A percentile compares a stretch with the other conserved stretches of the same genome.
These are phyloP conservation scores for Saturnispora zaruensis DNA, from an alignment of 805 yeast genomes.

Conservation along the genomic window DNA sequence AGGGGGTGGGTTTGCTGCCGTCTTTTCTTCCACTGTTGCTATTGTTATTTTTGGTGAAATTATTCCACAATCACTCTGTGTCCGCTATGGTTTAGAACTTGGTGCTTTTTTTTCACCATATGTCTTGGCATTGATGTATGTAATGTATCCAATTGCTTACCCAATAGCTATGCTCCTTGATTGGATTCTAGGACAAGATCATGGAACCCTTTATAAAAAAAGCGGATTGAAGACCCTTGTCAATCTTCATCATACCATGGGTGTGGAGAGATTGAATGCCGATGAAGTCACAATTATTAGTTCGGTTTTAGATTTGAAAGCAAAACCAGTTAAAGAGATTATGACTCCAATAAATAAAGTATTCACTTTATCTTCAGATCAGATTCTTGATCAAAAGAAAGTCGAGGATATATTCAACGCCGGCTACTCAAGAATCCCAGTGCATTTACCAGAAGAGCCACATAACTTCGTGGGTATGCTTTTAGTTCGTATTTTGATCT, in stretches of 20 bases:
- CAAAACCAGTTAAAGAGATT: slow-evolving; percentile 73
- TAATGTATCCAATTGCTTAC: slow-evolving; percentile 86
- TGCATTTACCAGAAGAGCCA: slow-evolving; percentile 84
- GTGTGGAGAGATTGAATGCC: slow-evolving; percentile 83
- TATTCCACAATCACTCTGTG: slow-evolving; percentile 91
- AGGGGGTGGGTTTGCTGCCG: slow-evolving; percentile 98
- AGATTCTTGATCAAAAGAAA: slow-evolving; percentile 69
- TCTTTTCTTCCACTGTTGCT: slow-evolving; percentile 82
- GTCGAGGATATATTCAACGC: slow-evolving; percentile 89
- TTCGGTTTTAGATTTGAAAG: slow-evolving; percentile 90
- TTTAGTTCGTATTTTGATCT: slow-evolving; percentile 80
- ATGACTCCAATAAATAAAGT: slow-evolving; percentile 95
- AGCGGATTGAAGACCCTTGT: slow-evolving; percentile 91
- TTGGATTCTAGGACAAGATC: slow-evolving; percentile 83
- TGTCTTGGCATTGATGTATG: slow-evolving; percentile 74
- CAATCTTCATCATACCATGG: slow-evolving; percentile 88
- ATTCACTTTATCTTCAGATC: slow-evolving; percentile 78
- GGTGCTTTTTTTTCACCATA: slow-evolving; percentile 90
- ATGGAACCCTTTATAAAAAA: slow-evolving; percentile 89
- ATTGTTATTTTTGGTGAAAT: slow-evolving; percentile 95
- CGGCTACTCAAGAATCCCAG: slow-evolving; percentile 92
- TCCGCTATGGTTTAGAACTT: slow-evolving; percentile 82
- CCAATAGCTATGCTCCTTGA: slow-evolving; percentile 82
- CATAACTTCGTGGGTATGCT: slow-evolving; percentile 91
- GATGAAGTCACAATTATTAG: slow-evolving; percentile 95